Base-by-base conservation (phyloP, 176 grass and related monocot species). In the Zoysia japonica region DNA sequence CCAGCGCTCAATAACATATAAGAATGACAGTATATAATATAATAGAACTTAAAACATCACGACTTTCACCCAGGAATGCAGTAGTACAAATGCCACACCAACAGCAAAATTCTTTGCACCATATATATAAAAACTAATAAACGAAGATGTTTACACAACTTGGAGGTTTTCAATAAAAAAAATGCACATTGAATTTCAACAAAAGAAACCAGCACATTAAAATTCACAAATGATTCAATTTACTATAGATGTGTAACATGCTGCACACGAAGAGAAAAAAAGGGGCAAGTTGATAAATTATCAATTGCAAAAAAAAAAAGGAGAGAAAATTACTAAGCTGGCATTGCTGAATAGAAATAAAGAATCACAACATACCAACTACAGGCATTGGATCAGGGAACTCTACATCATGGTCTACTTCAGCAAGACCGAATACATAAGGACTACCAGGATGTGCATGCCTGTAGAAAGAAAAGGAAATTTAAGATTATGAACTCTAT, bases 301-400 rank as follows among this genome's bases (percentile, higher is more conserved):
- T 60, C 61, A 65, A 6, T 28, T 69, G 76, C 11, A 50, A 68
- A 8, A 9, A 15, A 73, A 44, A 7, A 71, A n/a, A 37, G n/a
- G n/a, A 43, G 38, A 75, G 28, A 83, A 19, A 82, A 75, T 35
- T 59, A 80, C 36, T 61, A 71, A 74, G 19, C 67, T 11, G 46
- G 17, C 72, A 47, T 14, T 51, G 67, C 59, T 44, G 75, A 70
- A 72, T 80, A 75, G 71, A 87, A 72, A 73, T 81, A 63, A 41
- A 17, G 28, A 78, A 89, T 37, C 42, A 79, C 11, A 84, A 71
- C 83, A 12, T 94, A 97, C 95, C 95, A 81, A 97, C 89, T 77
- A 97, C 89, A 66, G 95, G 91, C 95, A 97, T 97, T 79, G 95
- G 95, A 85, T 97, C 95, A 53, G 95, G 95, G 78, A 97, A 97